Conservation (phyloP, 2,329 filamentous ascomycete species). For the Diaporthe eres region DNA sequence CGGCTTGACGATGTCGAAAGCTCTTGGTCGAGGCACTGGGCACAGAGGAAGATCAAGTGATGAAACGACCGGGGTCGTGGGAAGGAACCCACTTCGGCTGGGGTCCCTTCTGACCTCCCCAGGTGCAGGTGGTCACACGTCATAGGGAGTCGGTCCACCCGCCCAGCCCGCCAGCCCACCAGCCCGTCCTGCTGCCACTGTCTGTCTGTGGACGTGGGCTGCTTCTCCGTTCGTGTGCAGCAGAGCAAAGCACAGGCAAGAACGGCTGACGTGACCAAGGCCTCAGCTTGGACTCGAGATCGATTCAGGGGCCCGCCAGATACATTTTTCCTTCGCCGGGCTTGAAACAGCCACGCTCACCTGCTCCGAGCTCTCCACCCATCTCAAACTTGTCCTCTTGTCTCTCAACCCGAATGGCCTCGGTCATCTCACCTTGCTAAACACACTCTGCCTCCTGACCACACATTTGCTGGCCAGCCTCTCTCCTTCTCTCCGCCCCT, state of each 20-base stretch:
- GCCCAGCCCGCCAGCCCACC: background rate
- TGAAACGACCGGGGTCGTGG: slow-evolving; percentile 25
- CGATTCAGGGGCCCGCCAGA: slow-evolving; percentile 25
- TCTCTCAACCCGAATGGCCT: background rate
- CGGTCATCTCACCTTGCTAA: background rate
- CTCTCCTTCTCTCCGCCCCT: background rate
- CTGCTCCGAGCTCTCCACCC: slow-evolving; percentile 5
- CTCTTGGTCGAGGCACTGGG: background rate
- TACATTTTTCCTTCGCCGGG: slow-evolving; percentile 26
- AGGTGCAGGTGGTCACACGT: slow-evolving; percentile 3
- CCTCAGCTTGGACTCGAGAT: slow-evolving; percentile 20
- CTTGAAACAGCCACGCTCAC: slow-evolving; percentile 29
- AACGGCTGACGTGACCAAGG: slow-evolving; percentile 25
- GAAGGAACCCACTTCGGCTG: slow-evolving; percentile 22
- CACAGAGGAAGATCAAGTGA: slow-evolving; percentile 20
- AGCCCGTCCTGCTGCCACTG: background rate
- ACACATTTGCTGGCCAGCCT: slow-evolving; percentile 1
- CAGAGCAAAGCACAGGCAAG: slow-evolving; percentile 2
- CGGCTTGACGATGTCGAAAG: background rate
- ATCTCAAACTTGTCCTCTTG: background rate
- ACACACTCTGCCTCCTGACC: slow-evolving; percentile 1
- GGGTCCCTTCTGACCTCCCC: slow-evolving; percentile 18
- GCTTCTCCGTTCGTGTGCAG: background rate
- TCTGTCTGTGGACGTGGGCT: slow-evolving; percentile 3
- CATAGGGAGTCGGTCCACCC: slow-evolving; percentile 23